Conservation (phyloP, 208 protist species). For the Acanthamoeba healyi region DNA sequence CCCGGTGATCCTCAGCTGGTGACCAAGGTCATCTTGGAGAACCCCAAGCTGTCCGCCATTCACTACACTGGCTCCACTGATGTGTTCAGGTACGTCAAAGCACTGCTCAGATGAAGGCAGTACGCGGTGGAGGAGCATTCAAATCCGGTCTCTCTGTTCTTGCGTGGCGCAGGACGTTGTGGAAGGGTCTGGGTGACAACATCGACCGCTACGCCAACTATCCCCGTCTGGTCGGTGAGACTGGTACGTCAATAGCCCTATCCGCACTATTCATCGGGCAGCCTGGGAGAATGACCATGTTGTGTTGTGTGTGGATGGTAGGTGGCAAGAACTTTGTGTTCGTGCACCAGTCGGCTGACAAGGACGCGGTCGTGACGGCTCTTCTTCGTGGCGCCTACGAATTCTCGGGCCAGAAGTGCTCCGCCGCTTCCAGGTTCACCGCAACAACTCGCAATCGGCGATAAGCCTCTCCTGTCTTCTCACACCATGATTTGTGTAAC, state of each 20-base stretch:
- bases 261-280: not conserved
- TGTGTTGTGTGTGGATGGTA: not conserved
- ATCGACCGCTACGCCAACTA: conserved; percentile 91
- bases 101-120: not conserved
- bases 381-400: conserved; percentile 97
- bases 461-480: not conserved
- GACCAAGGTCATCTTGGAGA: conserved; percentile 80
- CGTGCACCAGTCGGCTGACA: conserved; percentile 94
- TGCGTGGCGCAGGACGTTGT: conserved; percentile 93
- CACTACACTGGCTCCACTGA: conserved; percentile 97
- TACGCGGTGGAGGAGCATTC: too few relatives aligned
- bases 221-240: conserved; percentile 97
- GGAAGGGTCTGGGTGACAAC: conserved; percentile 94
- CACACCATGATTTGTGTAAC: not conserved
- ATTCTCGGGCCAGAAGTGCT: conserved; percentile 98
- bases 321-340: conserved; percentile 98
- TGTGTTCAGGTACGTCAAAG: conserved; percentile 37
- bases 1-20: conserved; percentile 80
- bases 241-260: conserved; percentile 84
- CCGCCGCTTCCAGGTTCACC: conserved; percentile 80
- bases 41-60: conserved; percentile 93
- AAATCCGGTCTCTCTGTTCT: too few relatives aligned
- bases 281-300: not conserved
- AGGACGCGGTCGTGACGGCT: conserved; percentile 91
- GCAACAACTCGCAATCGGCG: not conserved